A percentile compares a stretch with the other conserved stretches of the same genome.
phyloP scores from a whole-genome alignment of 2,329 filamentous ascomycete genomes.

The Lecanoromycetidae sp. region DNA sequence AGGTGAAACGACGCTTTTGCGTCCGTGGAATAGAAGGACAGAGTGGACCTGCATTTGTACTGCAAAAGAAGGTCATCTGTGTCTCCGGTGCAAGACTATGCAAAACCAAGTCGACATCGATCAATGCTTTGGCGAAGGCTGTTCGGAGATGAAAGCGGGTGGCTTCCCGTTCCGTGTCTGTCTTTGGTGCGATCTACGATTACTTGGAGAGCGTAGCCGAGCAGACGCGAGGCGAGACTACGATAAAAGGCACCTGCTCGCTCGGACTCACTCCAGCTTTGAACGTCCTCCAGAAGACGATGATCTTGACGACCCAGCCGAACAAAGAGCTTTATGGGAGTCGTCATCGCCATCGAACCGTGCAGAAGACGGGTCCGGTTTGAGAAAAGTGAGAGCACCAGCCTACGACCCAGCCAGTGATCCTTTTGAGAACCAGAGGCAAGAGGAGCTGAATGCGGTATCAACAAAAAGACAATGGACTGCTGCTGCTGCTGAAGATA shows the following conservation, averaged over 20 bases:
- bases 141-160: background rate
- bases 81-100: slow-evolving; percentile 13
- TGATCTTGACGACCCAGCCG: background rate
- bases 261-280: slow-evolving; percentile 12
- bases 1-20: background rate
- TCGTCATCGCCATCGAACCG: background rate
- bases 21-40: background rate
- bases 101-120: slow-evolving; percentile 3
- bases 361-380: background rate
- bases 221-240: slow-evolving; percentile 14
- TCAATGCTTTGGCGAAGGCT: slow-evolving; percentile 13
- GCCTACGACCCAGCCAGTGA: too few relatives aligned
- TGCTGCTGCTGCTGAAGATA: background rate
- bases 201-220: slow-evolving; percentile 6
- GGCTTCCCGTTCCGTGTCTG: slow-evolving; percentile 7
- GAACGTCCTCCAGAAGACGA: slow-evolving; percentile 5
- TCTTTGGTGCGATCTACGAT: slow-evolving; percentile 15
- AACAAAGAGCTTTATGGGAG: background rate
- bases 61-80: slow-evolving; percentile 14
- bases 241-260: slow-evolving; percentile 13
- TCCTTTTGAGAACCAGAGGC: background rate
- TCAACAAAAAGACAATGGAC: background rate
- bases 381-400: background rate
- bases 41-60: slow-evolving; percentile 11
- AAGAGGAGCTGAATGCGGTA: background rate